Percentiles rank a stretch among this genome's conserved stretches.
These are phyloP conservation scores for Dictyostelium discoideum DNA, from an alignment of 78 protist genomes.

Conservation along the genomic window dicty_2.7 NC_007090.3:2132001-2132500, in stretches of 20 bases:
- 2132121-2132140: constrained; percentile 25
- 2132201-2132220: not conserved
- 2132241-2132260: constrained; percentile 31
- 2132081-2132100: not conserved
- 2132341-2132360: not conserved
- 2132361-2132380: not conserved
- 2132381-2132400: not conserved
- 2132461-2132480: not conserved
- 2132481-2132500: not conserved
- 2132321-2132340: not conserved
- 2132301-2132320: not conserved
- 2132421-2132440: not conserved
- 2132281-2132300: not conserved
- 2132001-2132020: too few species aligned
- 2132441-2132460: not conserved
- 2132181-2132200: constrained; percentile 31
- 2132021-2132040: not conserved
- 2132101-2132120: not conserved
- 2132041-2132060: not conserved
- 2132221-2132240: constrained; percentile 60
- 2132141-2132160: constrained; percentile 41
- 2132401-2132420: not conserved
- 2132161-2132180: constrained; percentile 17
- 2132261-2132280: constrained; percentile 14
- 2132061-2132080: not conserved